Base-by-base conservation (phyloP, 352 stramenopile species). In the Saprolegnia parasitica region DNA sequence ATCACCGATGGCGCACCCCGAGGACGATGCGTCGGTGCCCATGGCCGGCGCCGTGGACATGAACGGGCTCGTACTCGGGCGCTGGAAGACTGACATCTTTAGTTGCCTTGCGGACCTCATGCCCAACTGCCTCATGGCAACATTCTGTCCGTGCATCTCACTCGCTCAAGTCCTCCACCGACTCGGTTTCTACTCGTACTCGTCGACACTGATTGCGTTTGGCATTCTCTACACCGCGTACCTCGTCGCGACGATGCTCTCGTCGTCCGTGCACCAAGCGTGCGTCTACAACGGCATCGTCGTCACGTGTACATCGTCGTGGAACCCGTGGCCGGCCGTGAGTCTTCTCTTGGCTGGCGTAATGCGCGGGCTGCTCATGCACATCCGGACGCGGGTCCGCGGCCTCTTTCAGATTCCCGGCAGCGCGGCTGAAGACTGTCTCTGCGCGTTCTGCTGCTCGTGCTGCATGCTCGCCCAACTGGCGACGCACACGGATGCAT, bases 91-190 rank as follows among this genome's bases (percentile, higher is more conserved):
- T 5, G 65, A 47, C 6, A 39, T 72, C 39, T 56, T 55, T 23
- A 42, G 67, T 5, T 72, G 67, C 67, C 61, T 72, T 23, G 37
- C 20, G 37, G 40, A 42, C 23, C 18, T 67, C 5, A n/a, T 72
- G 45, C 56, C 67, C 6, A 68, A 61, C n/a, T 67, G 67, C 42
- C 15, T 40, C 20, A 72, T 72, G 67, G 40, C 45, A 0, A 63
- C 46, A 1, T 68, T 50, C n/a, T 72, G 67, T 45, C 67, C 67
- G n/a, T 72, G 67, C 40, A 45, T 72, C n/a, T 55, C 67, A 1
- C 26, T 72, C 21, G 67, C 67, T 8, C 67, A 72, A 24, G 37
- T 72, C 32, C 16, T 39, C 15, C 56, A 67, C 26, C 67, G 67
- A 2, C n/a, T 72, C 15, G 56, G 67, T 16, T 26, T 72, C 45